These are phyloP conservation scores for Helotiales sp. DNA, from an alignment of 2,329 filamentous ascomycete genomes.

Conservation along the genomic window DNA sequence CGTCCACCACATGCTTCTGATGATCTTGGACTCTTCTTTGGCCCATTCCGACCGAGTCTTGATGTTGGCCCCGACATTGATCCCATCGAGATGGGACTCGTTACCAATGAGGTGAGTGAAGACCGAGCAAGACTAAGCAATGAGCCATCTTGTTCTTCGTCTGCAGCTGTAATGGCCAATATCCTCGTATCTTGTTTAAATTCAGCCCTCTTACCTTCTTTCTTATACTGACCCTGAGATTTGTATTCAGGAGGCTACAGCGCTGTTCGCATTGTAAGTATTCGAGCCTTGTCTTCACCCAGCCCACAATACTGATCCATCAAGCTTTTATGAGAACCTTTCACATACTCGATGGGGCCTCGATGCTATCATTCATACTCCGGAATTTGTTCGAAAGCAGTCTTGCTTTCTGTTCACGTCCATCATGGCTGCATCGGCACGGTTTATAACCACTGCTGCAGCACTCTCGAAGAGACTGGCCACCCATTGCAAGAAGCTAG, in stretches of 20 bases:
- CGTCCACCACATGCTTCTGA: conserved; percentile 25
- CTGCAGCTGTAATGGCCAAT: too few species aligned
- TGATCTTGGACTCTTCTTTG: conserved; percentile 62
- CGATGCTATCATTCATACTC: conserved; percentile 65
- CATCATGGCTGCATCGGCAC: conserved; percentile 65
- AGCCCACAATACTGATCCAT: not conserved
- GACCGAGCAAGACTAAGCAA: too few species aligned
- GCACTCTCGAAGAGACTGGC: conserved; percentile 66
- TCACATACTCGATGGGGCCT: conserved; percentile 75
- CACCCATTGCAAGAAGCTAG: conserved; percentile 62
- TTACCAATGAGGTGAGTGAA: conserved; percentile 63
- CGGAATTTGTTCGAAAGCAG: conserved; percentile 63
- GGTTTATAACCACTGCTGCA: conserved; percentile 64
- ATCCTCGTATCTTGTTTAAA: too few species aligned
- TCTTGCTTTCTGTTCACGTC: conserved; percentile 74
- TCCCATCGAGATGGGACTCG: conserved; percentile 68
- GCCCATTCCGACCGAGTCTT: conserved; percentile 60
- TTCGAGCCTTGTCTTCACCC: too few species aligned
- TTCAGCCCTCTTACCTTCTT: too few species aligned
- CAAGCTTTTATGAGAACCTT: conserved; percentile 67
- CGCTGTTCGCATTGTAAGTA: conserved; percentile 63
- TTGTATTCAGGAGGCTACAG: conserved; percentile 65
- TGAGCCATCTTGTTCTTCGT: too few species aligned
- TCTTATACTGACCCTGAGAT: too few species aligned
- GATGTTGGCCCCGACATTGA: conserved; percentile 66